Percentiles rank a stretch among this genome's conserved stretches.
These are phyloP conservation scores for Volvox africanus DNA, from an alignment of 139 green algal species.

Conservation along the genomic window DNA sequence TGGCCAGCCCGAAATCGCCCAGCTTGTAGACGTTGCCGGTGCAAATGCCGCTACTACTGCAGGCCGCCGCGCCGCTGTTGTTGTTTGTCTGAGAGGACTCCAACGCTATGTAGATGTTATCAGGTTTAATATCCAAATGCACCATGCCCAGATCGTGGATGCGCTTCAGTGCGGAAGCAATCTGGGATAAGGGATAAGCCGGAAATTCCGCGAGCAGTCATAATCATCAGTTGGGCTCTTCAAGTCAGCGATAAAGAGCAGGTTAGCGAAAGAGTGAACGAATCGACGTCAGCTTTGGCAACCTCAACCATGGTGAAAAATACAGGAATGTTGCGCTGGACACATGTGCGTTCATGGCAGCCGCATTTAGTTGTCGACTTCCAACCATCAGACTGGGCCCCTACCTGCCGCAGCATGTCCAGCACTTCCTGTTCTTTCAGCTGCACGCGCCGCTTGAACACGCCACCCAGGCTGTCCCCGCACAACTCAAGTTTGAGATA, in stretches of 20 bases:
- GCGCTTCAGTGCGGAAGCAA: conserved; percentile 82
- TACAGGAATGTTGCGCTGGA: no score
- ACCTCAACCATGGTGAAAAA: no score
- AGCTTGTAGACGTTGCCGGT: conserved; percentile 74
- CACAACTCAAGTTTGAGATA: conserved; percentile 95
- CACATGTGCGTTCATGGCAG: no score
- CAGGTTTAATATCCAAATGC: conserved; percentile 97
- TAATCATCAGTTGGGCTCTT: no score
- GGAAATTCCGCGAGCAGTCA: no score
- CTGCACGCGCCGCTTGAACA: conserved; percentile 25
- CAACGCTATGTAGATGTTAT: conserved; percentile 88
- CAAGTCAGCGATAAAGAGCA: no score
- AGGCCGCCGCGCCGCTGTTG: no score
- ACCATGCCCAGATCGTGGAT: conserved; percentile 86
- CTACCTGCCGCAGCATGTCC: conserved; percentile 80
- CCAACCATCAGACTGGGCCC: no score
- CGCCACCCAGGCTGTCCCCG: conserved; percentile 58
- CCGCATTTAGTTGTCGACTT: no score
- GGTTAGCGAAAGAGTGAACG: no score
- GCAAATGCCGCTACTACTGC: neutral
- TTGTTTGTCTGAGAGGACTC: neutral
- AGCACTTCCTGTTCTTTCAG: conserved; percentile 81
- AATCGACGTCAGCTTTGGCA: no score
- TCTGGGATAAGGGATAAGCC: conserved; percentile 63
- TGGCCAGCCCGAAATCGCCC: conserved; percentile 93